Evolutionary conservation across 2,329 filamentous ascomycete genomes (phyloP).

Genomic region (Hypoxylon sp.): DNA sequence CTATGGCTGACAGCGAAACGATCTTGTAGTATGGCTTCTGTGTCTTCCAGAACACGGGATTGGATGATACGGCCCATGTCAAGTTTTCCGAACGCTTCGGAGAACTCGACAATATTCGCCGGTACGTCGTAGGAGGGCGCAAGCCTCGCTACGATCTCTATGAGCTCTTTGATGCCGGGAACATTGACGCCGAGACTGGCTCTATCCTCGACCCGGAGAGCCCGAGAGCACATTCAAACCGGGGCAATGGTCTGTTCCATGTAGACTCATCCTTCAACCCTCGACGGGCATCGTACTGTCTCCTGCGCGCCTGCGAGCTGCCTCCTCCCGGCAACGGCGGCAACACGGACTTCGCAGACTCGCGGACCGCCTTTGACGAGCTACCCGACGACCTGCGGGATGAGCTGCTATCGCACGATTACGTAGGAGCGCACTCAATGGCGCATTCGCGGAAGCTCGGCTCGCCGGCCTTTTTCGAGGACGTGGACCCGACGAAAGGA

Average conservation of each 20-base stretch:
- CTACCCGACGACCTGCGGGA: conserved; percentile 56
- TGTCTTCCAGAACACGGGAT: conserved; percentile 65
- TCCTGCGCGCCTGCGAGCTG: conserved; percentile 65
- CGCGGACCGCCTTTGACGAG: conserved; percentile 65
- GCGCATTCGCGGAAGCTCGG: conserved; percentile 67
- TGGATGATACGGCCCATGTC: conserved; percentile 67
- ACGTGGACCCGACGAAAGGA: conserved; percentile 59
- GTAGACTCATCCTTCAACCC: conserved; percentile 70
- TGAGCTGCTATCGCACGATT: conserved; percentile 58
- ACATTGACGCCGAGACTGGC: conserved; percentile 62
- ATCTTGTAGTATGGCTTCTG: conserved; percentile 65
- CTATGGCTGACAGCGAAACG: neutral
- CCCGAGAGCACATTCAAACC: conserved; percentile 45
- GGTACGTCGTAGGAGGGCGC: conserved; percentile 63
- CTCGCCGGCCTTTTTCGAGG: conserved; percentile 63
- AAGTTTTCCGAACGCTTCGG: conserved; percentile 66
- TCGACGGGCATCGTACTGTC: conserved; percentile 65
- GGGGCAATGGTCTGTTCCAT: conserved; percentile 68
- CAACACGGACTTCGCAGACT: conserved; percentile 68
- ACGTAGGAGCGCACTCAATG: conserved; percentile 66
- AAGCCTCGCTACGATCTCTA: conserved; percentile 63
- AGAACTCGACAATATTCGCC: conserved; percentile 68
- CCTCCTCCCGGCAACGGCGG: conserved; percentile 64
- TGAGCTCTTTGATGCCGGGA: conserved; percentile 71
- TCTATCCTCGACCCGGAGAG: conserved; percentile 42